Evolutionary conservation across 306 rosid species (phyloP).

Genomic region (Neltuma alba): DNA sequence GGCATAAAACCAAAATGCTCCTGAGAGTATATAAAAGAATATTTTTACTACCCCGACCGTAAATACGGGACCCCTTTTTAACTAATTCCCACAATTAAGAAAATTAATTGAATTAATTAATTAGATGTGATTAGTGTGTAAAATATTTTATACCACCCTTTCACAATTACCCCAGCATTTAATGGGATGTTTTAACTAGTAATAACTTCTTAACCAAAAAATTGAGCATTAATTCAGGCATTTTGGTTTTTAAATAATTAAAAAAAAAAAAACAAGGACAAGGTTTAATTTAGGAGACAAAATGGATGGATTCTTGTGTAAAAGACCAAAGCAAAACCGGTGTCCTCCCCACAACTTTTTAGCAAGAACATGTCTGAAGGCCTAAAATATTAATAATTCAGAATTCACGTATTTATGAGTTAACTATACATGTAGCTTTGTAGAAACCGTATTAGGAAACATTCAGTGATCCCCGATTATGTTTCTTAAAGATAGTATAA

Average conservation of each 20-base stretch:
- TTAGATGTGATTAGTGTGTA: neutral
- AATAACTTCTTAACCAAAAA: neutral
- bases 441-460: neutral
- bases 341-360: neutral
- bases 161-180: neutral
- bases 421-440: neutral
- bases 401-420: neutral
- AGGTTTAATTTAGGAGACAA: neutral
- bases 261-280: neutral
- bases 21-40: neutral
- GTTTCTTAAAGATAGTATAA: too few relatives aligned
- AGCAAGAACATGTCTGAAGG: neutral
- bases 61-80: neutral
- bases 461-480: neutral
- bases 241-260: too few relatives aligned
- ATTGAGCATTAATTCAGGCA: neutral
- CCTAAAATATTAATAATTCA: neutral
- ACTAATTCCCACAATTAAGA: neutral
- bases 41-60: neutral
- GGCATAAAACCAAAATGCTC: neutral
- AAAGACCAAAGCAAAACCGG: neutral
- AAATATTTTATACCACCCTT: neutral
- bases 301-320: neutral
- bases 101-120: too few relatives aligned
- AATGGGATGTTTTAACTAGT: too few relatives aligned